Evolutionary conservation across 352 stramenopile species (phyloP).

Genomic region (Phytophthora citrophthora): DNA sequence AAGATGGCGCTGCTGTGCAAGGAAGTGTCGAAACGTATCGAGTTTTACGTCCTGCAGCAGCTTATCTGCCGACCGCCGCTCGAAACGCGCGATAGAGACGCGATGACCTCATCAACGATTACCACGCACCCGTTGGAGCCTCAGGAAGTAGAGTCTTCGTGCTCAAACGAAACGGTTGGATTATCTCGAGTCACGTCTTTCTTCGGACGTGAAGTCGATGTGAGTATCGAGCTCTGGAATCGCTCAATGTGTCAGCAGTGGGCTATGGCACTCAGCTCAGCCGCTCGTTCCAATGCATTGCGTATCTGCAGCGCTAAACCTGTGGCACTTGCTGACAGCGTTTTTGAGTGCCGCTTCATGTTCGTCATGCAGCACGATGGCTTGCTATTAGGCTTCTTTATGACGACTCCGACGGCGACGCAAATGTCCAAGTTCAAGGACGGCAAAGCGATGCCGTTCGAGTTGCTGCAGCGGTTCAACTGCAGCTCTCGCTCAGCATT

Average conservation of each 20-base stretch:
- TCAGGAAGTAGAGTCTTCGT: conserved; percentile 9
- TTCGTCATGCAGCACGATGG: conserved; percentile 75
- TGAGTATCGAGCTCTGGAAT: conserved; percentile 77
- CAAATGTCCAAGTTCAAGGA: conserved; percentile 59
- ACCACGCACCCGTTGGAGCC: conserved; percentile 29
- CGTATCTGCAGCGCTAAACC: conserved; percentile 13
- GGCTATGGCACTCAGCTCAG: conserved; percentile 32
- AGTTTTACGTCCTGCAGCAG: conserved; percentile 67
- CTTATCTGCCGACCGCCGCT: conserved; percentile 50
- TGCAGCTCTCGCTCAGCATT: conserved; percentile 37
- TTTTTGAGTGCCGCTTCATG: conserved; percentile 67
- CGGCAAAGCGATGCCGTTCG: conserved; percentile 51
- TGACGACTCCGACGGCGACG: conserved; percentile 57
- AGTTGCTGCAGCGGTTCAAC: conserved; percentile 61
- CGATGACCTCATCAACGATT: conserved; percentile 40
- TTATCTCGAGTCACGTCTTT: conserved; percentile 61
- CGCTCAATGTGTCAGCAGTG: conserved; percentile 62
- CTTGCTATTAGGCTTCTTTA: conserved; percentile 64
- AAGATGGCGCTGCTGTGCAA: conserved; percentile 43
- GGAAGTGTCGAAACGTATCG: conserved; percentile 45
- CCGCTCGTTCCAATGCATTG: conserved; percentile 28
- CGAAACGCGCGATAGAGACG: conserved; percentile 38
- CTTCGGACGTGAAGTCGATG: conserved; percentile 60
- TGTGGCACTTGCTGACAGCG: conserved; percentile 15
- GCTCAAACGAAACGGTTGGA: conserved; percentile 2